A percentile compares a stretch with the other conserved stretches of the same genome.
These are phyloP conservation scores for Cucurbita maxima DNA, from an alignment of 306 rosid species.

Conservation along the genomic window DNA sequence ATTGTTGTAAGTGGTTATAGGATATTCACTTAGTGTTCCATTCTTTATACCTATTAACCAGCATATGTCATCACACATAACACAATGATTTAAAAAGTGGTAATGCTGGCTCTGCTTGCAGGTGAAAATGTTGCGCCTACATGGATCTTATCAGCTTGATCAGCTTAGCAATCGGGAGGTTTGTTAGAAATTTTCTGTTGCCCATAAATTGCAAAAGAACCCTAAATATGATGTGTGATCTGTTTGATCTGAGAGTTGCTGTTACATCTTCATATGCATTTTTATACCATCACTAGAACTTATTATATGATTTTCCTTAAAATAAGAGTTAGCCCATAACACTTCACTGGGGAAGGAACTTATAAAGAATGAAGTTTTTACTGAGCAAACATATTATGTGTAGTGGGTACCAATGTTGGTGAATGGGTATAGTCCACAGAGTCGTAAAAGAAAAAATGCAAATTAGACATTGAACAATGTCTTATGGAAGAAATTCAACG, in stretches of 20 bases:
- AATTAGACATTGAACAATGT: background rate
- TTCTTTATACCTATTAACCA: constrained; percentile 6
- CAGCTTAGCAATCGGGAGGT: constrained; percentile 88
- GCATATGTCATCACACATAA: constrained; percentile 12
- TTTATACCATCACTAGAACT: background rate
- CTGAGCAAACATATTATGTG: background rate
- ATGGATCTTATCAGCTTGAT: constrained; percentile 75
- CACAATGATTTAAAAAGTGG: constrained; percentile 3
- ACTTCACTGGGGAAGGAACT: background rate
- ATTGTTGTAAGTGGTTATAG: constrained; percentile 52
- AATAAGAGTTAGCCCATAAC: background rate
- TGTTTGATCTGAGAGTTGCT: background rate
- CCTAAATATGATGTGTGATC: background rate
- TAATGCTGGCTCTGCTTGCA: constrained; percentile 23
- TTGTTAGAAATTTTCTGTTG: constrained; percentile 21
- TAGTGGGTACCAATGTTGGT: background rate
- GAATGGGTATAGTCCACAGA: background rate
- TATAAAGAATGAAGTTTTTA: background rate
- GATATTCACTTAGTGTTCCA: background rate
- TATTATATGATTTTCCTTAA: background rate
- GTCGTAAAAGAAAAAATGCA: background rate
- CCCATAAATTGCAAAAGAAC: background rate
- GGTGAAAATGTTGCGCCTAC: constrained; percentile 84
- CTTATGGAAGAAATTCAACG: background rate
- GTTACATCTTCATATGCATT: background rate